These are phyloP conservation scores for Pichia heedii DNA, from an alignment of 805 yeast genomes.

Conservation along the genomic window DNA sequence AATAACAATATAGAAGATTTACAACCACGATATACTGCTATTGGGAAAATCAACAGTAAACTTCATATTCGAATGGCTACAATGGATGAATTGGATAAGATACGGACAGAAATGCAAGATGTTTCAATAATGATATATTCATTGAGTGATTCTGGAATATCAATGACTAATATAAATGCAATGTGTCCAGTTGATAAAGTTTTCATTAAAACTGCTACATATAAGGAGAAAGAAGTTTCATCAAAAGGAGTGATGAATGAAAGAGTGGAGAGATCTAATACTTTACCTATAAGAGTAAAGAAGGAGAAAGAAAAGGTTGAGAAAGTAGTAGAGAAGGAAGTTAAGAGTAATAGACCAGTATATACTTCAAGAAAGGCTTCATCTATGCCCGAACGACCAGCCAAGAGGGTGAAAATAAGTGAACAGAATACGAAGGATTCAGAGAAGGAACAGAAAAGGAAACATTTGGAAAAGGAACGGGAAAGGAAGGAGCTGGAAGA, in stretches of 20 bases:
- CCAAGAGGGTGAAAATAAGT: neutral
- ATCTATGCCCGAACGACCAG: constrained; percentile 12
- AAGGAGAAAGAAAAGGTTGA: neutral
- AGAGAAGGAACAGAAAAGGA: constrained; percentile 1
- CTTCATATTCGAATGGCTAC: neutral
- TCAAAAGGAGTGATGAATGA: neutral
- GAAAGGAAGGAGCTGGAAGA: constrained; percentile 14
- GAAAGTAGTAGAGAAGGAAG: neutral
- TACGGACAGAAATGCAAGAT: neutral
- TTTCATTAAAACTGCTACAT: neutral
- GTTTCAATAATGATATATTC: neutral
- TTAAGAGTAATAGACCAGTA: constrained; percentile 12
- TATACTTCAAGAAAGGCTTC: constrained; percentile 12
- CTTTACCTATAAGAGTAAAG: neutral
- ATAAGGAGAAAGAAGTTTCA: constrained; percentile 2
- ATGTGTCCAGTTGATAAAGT: neutral
- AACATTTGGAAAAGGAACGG: constrained; percentile 15
- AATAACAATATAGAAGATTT: neutral
- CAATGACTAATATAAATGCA: neutral
- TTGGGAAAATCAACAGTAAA: neutral
- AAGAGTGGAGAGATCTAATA: neutral
- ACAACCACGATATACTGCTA: neutral
- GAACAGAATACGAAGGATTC: no score
- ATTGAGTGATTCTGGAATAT: neutral
- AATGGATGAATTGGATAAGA: neutral